Base-by-base conservation (phyloP, 495 filamentous ascomycete species). In the Entonaema liquescens region DNA sequence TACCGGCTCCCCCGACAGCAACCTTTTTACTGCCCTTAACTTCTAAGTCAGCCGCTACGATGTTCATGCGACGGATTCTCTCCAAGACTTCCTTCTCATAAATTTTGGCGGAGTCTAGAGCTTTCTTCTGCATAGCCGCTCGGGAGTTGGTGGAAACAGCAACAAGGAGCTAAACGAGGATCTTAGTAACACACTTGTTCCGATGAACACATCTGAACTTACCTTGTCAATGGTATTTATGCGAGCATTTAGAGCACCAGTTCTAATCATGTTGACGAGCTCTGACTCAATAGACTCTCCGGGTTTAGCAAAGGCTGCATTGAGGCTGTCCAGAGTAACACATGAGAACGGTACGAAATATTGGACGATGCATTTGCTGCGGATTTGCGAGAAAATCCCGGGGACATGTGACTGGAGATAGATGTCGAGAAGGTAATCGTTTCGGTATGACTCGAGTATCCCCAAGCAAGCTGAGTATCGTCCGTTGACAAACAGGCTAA, bases 311-410 rank as follows among this genome's bases (percentile, higher is more conserved):
- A 94, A 95, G 9, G 89, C 87, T 35, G 84, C 83, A 9, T 89
- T 85, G 85, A 95, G 86, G 23, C 86, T 90, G 9, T 88, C 84
- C 6, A 95, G 79, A 2, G 87, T 91, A 49, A 94, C 90, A 40
- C 87, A 88, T 25, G 88, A 93, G 77, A 93, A 95, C 1, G 93
- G 92, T 25, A 92, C 83, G 54, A 93, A 88, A 77, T 97, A 98
- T 76, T 97, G 93, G 56, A 95, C 86, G 67, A 99, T 98, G 61
- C 93, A 91, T 78, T 98, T 98, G 72, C 87, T 91, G 67, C 96
- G 87, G 73, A 99, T 91, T 50, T 83, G 79, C 21, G 84, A 80
- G 80, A 92, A 93, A 26, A 99, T 81, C 4, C 81, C 81, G n/a
- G 82, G 70, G 19, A 97, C 82, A 57, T 95, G 92, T 56, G 84